Evolutionary conservation across 1,284 basidiomycete genomes (phyloP).

Genomic region (Tilletia walkeri): DNA sequence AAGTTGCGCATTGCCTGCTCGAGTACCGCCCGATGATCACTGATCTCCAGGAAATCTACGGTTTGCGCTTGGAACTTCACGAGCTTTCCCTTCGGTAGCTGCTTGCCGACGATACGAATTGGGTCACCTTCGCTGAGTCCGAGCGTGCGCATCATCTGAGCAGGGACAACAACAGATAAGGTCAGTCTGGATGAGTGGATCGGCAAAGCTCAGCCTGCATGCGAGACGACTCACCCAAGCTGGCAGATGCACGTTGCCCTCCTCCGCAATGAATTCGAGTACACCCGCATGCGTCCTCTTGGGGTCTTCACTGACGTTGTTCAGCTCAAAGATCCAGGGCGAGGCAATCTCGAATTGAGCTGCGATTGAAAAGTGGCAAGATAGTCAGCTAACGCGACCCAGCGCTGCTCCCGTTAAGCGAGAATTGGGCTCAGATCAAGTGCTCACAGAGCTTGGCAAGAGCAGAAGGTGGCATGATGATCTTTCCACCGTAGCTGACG

Average conservation of each 20-base stretch:
- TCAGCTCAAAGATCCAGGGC: constrained; percentile 94
- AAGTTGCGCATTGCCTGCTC: constrained; percentile 94
- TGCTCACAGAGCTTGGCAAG: constrained; percentile 74
- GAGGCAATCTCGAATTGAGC: constrained; percentile 82
- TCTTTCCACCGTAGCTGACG: constrained; percentile 93
- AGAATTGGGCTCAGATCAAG: background rate
- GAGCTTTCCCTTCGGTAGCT: constrained; percentile 87
- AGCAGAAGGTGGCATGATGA: constrained; percentile 95
- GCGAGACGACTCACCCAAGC: constrained; percentile 68
- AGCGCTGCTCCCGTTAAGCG: too few relatives aligned
- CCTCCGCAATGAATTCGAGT: constrained; percentile 96
- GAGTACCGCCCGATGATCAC: constrained; percentile 91
- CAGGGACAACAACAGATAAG: background rate
- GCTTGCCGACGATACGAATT: constrained; percentile 82
- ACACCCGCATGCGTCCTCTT: constrained; percentile 85
- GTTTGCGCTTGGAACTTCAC: constrained; percentile 97
- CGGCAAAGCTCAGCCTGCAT: background rate
- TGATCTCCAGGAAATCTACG: constrained; percentile 83
- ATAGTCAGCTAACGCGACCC: background rate
- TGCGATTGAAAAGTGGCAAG: constrained; percentile 35
- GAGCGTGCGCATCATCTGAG: constrained; percentile 91
- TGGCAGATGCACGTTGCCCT: constrained; percentile 90
- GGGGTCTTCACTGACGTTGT: constrained; percentile 66
- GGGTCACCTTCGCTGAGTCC: constrained; percentile 90
- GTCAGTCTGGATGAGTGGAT: background rate